phyloP scores from a whole-genome alignment of 345 rosid genomes.

The Arabidopsis arenosa region DNA sequence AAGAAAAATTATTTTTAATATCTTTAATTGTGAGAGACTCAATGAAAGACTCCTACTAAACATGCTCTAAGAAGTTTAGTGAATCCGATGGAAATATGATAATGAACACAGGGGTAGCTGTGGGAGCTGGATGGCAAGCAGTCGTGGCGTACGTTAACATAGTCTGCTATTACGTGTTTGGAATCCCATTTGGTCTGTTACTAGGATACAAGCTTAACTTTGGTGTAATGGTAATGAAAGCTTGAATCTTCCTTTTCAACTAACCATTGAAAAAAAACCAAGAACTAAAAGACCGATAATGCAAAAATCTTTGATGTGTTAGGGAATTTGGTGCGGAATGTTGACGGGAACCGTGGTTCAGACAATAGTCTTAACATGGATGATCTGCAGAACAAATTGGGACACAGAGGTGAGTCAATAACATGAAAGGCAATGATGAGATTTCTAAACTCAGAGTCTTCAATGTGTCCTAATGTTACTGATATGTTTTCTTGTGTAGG shows the following conservation, averaged over 20 bases:
- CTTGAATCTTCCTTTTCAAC: too few species aligned
- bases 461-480: neutral
- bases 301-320: neutral
- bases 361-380: slow-evolving; percentile 53
- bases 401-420: slow-evolving; percentile 54
- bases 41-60: too few species aligned
- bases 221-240: slow-evolving; percentile 44
- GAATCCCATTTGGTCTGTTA: slow-evolving; percentile 74
- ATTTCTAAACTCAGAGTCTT: neutral
- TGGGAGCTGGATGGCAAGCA: slow-evolving; percentile 85
- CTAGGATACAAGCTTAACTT: slow-evolving; percentile 58
- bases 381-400: slow-evolving; percentile 74
- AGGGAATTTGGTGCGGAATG: slow-evolving; percentile 87
- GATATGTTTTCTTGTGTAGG: slow-evolving; percentile 50
- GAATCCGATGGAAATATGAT: neutral
- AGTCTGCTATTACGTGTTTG: slow-evolving; percentile 72
- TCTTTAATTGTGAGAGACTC: too few species aligned
- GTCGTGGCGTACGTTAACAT: slow-evolving; percentile 79
- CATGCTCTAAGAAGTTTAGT: too few species aligned
- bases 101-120: slow-evolving; percentile 59
- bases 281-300: too few species aligned
- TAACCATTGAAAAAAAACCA: too few species aligned
- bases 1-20: too few species aligned
- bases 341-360: slow-evolving; percentile 62
- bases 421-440: neutral